Evolutionary conservation across 1,284 basidiomycete species (phyloP), one percentile per base, ranked within the genome.

Genomic region (Marasmius tenuissimus): DNA sequence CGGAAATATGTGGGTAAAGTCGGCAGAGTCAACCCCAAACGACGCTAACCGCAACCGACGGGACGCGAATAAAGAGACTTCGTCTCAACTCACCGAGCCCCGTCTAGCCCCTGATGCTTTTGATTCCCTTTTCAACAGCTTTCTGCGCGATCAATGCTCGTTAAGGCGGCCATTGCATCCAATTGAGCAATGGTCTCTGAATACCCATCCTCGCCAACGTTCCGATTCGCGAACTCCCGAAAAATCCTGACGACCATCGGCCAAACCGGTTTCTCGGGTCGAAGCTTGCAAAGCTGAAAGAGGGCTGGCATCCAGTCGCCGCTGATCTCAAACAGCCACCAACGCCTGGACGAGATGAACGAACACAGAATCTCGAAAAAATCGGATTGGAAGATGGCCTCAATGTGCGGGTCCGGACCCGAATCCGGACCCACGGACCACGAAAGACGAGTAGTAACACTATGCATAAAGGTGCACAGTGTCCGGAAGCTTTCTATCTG

Each of bases 401-500:
- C 71, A 35, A 74, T 62, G 22, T 69, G 65, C 10, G 63, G 27
- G 12, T 65, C 60, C 54, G 39, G 57, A 39, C 47, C 45, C 20
- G 45, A 47, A 47, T 11, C 16, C 20, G 45, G 20, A 9, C 53
- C 39, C 39, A 58, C 39, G 37, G 59, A 58, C 22, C 27, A 49
- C 34, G n/a, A 58, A 38, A 64, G 62, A 38, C 67, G 50, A 18
- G 51, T 37, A 6, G 70, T 66, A 34, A 67, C 68, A 56, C 73
- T 74, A 8, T 67, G 66, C 39, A 78, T 69, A 61, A 75, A 76
- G 9, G 70, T 68, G 60, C 72, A 74, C 40, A 78, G 60, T 3
- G 72, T 72, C 39, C 76, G 70, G 62, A 78, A 66, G 62, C 76
- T 75, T 56, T 78, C 74, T 40, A 76, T 69, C 57, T 76, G 75